These are phyloP conservation scores for Microcos paniculata DNA, from an alignment of 345 rosid genomes.

Conservation along the genomic window DNA sequence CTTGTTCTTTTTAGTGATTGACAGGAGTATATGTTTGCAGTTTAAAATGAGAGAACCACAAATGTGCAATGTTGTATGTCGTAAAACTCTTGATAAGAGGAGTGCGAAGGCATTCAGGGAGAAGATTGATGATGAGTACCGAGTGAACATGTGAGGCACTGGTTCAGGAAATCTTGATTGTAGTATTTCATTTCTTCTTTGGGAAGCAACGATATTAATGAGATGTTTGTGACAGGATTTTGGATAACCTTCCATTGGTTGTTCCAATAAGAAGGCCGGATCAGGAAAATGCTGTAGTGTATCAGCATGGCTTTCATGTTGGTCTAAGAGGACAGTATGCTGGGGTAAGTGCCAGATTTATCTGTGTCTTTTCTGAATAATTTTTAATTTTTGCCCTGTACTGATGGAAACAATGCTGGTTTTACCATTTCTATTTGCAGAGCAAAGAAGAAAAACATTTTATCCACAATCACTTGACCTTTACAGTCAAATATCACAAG, in stretches of 20 bases:
- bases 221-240: slow-evolving; percentile 44
- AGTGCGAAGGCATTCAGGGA: slow-evolving; percentile 67
- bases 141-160: slow-evolving; percentile 44
- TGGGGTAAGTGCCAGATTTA: slow-evolving; percentile 42
- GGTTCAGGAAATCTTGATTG: background rate
- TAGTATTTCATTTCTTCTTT: background rate
- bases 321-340: slow-evolving; percentile 68
- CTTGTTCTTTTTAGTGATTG: background rate
- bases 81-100: slow-evolving; percentile 47
- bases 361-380: slow-evolving; percentile 3
- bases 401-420: background rate
- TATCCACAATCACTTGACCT: slow-evolving; percentile 76
- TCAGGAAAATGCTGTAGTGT: slow-evolving; percentile 44
- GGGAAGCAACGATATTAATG: background rate
- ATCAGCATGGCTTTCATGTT: slow-evolving; percentile 64
- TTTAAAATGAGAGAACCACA: slow-evolving; percentile 20
- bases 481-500: slow-evolving; percentile 73
- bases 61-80: slow-evolving; percentile 16
- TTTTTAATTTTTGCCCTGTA: background rate
- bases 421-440: slow-evolving; percentile 34
- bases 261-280: slow-evolving; percentile 52
- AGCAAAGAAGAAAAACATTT: slow-evolving; percentile 79
- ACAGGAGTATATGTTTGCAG: background rate
- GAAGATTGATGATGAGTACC: slow-evolving; percentile 81
- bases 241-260: slow-evolving; percentile 81